Conservation (phyloP, 345 rosid species). For the Pugionium dolabratum region DNA sequence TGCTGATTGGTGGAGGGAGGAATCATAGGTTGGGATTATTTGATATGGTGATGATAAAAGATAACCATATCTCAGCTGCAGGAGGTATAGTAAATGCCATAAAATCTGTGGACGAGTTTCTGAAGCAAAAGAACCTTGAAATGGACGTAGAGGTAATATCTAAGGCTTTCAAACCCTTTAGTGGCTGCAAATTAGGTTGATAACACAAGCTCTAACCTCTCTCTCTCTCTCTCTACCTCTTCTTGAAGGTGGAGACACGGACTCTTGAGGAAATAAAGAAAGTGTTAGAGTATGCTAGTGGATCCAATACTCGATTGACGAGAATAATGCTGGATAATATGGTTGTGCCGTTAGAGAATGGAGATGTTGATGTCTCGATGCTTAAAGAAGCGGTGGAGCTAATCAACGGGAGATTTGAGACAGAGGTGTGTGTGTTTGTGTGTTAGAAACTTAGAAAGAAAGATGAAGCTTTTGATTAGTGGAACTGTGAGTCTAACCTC, state of each 20-base stretch:
- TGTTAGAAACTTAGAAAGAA: not conserved
- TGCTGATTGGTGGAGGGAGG: slow-evolving; percentile 89
- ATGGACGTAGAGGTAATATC: slow-evolving; percentile 89
- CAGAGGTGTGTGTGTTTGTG: slow-evolving; percentile 60
- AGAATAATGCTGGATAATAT: slow-evolving; percentile 95
- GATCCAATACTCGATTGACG: slow-evolving; percentile 59
- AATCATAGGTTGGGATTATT: slow-evolving; percentile 96
- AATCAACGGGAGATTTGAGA: slow-evolving; percentile 72
- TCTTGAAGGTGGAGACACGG: slow-evolving; percentile 77
- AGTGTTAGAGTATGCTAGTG: slow-evolving; percentile 60
- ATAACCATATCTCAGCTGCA: slow-evolving; percentile 94
- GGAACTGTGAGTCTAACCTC: slow-evolving; percentile 1
- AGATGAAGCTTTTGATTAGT: not conserved
- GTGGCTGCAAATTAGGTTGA: not conserved
- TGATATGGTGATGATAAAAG: slow-evolving; percentile 98
- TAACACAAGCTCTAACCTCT: not conserved
- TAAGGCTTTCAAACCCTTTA: slow-evolving; percentile 13
- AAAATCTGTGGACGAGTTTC: slow-evolving; percentile 68
- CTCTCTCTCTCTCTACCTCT: not conserved
- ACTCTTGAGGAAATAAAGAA: slow-evolving; percentile 83
- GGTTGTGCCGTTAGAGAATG: slow-evolving; percentile 82
- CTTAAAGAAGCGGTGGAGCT: slow-evolving; percentile 74
- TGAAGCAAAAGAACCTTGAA: slow-evolving; percentile 63
- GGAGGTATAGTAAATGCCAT: slow-evolving; percentile 80
- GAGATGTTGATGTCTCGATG: slow-evolving; percentile 85